These are phyloP conservation scores for Thelonectria discophora DNA, from an alignment of 2,329 filamentous ascomycete species.

Conservation along the genomic window DNA sequence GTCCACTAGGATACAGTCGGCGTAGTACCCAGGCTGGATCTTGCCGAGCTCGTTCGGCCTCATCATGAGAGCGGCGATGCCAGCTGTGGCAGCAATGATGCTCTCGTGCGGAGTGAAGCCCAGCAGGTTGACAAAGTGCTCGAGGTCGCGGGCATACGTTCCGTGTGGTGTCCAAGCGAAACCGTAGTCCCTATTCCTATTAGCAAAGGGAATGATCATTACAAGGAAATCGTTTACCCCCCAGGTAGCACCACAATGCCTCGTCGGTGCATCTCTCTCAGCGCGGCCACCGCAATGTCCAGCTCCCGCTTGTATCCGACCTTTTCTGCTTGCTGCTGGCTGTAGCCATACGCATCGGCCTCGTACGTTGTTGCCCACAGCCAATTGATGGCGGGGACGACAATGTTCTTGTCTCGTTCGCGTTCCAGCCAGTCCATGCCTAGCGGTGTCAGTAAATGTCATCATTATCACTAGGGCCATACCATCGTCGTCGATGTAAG, in stretches of 20 bases:
- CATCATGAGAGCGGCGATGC: constrained; percentile 16
- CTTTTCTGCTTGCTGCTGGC: constrained; percentile 15
- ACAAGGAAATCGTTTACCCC: constrained; percentile 7
- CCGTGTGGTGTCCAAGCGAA: constrained; percentile 28
- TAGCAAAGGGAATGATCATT: background rate
- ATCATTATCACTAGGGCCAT: background rate
- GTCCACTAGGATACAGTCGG: constrained; percentile 20
- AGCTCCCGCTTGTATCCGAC: constrained; percentile 25
- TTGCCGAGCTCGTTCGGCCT: constrained; percentile 18
- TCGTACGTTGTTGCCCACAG: constrained; percentile 26
- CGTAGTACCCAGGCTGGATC: constrained; percentile 20
- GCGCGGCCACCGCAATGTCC: constrained; percentile 15
- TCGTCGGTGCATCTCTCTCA: constrained; percentile 28
- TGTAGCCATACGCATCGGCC: constrained; percentile 24
- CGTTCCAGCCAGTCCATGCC: constrained; percentile 21
- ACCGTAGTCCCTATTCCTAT: constrained; percentile 17
- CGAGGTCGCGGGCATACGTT: constrained; percentile 26
- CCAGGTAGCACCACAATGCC: constrained; percentile 27
- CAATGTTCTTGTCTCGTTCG: constrained; percentile 13
- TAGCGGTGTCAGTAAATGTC: background rate
- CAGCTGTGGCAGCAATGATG: constrained; percentile 19
- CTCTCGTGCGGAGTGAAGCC: constrained; percentile 17
- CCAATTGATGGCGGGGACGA: constrained; percentile 26
- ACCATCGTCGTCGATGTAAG: constrained; percentile 29
- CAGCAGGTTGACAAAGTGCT: constrained; percentile 30